Evolutionary conservation across 2,329 filamentous ascomycete species (phyloP).

Genomic region (Diaporthe sp.): DNA sequence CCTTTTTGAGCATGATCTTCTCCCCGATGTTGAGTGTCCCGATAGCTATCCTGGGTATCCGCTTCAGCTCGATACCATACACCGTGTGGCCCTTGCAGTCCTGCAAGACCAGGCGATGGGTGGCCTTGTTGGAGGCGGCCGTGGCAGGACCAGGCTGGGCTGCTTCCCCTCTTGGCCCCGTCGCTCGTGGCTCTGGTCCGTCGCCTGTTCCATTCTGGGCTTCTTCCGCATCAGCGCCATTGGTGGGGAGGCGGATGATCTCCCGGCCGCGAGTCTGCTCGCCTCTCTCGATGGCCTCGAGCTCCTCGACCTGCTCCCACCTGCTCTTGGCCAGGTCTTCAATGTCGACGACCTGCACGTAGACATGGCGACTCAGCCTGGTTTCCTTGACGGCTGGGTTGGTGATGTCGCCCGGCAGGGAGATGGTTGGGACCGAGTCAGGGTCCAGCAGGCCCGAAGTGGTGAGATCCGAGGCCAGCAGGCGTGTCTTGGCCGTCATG

Average conservation of each 20-base stretch:
- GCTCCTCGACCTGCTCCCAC: constrained; percentile 89
- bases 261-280: constrained; percentile 83
- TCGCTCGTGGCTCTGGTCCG: constrained; percentile 47
- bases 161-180: constrained; percentile 11
- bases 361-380: constrained; percentile 71
- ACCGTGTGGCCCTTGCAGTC: constrained; percentile 79
- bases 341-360: constrained; percentile 87
- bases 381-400: constrained; percentile 68
- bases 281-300: constrained; percentile 80
- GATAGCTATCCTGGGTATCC: constrained; percentile 75
- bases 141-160: not conserved
- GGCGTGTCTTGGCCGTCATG: constrained; percentile 84
- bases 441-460: constrained; percentile 65
- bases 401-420: constrained; percentile 71
- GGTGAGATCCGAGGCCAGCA: constrained; percentile 84
- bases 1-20: constrained; percentile 81
- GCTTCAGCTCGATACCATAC: constrained; percentile 79
- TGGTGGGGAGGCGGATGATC: constrained; percentile 76
- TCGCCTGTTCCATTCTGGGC: constrained; percentile 54
- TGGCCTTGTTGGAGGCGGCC: constrained; percentile 60
- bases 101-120: constrained; percentile 86
- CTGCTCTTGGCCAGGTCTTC: constrained; percentile 84
- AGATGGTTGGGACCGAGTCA: constrained; percentile 53
- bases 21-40: constrained; percentile 79
- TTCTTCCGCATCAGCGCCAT: constrained; percentile 61